Evolutionary conservation across 352 stramenopile genomes (phyloP).

Genomic region (Phytopythium sindhum): DNA sequence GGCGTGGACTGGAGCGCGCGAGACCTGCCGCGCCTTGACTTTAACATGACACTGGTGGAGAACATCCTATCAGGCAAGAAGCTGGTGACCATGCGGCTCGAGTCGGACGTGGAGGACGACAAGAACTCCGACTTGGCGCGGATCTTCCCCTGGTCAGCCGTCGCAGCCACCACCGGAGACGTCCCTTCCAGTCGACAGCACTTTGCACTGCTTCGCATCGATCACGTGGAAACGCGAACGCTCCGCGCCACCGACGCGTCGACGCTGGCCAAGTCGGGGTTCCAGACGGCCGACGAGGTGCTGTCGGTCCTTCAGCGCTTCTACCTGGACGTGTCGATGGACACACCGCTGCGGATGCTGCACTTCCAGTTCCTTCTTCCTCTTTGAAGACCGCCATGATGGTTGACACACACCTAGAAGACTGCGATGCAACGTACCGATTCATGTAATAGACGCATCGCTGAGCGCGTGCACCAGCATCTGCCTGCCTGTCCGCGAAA

Average conservation of each 20-base stretch:
- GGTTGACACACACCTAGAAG: slow-evolving; percentile 1
- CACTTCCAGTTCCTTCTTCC: slow-evolving; percentile 39
- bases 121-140: slow-evolving; percentile 46
- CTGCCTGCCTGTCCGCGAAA: slow-evolving; percentile 24
- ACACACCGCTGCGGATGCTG: slow-evolving; percentile 44
- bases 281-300: slow-evolving; percentile 32
- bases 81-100: slow-evolving; percentile 63
- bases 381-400: neutral
- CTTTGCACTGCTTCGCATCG: slow-evolving; percentile 53
- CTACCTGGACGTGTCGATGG: slow-evolving; percentile 42
- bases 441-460: slow-evolving; percentile 3
- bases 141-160: slow-evolving; percentile 33
- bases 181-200: slow-evolving; percentile 3
- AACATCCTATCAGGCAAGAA: slow-evolving; percentile 43
- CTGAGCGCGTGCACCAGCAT: slow-evolving; percentile 19
- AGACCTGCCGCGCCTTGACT: slow-evolving; percentile 50
- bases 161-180: slow-evolving; percentile 30
- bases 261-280: slow-evolving; percentile 44
- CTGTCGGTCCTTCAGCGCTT: slow-evolving; percentile 49
- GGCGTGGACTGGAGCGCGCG: neutral
- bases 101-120: slow-evolving; percentile 44
- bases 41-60: slow-evolving; percentile 38
- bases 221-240: slow-evolving; percentile 24
- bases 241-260: slow-evolving; percentile 24
- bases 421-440: neutral